Evolutionary conservation across 768 basidiomycete genomes (phyloP).

Genomic region (Coprinopsis sp.): DNA sequence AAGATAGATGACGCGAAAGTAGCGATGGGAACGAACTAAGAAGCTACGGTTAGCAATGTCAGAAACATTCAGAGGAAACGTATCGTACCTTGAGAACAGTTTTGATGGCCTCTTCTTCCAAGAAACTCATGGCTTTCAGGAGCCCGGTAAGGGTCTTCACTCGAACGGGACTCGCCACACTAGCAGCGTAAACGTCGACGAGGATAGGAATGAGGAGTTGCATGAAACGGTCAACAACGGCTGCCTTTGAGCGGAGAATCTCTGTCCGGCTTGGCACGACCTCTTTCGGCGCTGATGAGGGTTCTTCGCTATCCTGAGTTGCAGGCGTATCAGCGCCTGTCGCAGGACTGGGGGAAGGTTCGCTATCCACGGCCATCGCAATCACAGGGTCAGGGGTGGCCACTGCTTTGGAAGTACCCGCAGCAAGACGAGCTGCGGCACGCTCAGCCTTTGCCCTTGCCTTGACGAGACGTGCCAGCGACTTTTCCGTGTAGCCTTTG

Average conservation of each 20-base stretch:
- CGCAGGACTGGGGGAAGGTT: conserved; percentile 17
- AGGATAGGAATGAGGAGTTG: conserved; percentile 87
- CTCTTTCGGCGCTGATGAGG: conserved; percentile 29
- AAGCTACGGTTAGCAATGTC: conserved; percentile 9
- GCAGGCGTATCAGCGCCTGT: conserved; percentile 25
- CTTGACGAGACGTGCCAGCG: conserved; percentile 69
- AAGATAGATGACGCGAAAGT: conserved; percentile 93
- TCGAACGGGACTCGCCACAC: conserved; percentile 82
- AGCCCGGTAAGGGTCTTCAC: conserved; percentile 85
- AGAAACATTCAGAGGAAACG: conserved; percentile 1
- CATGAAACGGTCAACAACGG: conserved; percentile 82
- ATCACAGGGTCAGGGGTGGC: conserved; percentile 14
- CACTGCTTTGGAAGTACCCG: conserved; percentile 24
- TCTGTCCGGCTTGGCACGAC: conserved; percentile 58
- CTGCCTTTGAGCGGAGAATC: conserved; percentile 66
- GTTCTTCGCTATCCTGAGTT: conserved; percentile 41
- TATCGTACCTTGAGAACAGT: conserved; percentile 68
- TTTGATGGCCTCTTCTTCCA: conserved; percentile 71
- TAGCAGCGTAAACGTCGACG: conserved; percentile 99
- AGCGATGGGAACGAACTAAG: conserved; percentile 87
- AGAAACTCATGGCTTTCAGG: conserved; percentile 87
- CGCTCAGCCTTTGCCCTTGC: conserved; percentile 81
- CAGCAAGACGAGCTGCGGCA: conserved; percentile 60
- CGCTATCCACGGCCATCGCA: not conserved
- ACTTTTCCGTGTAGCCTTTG: conserved; percentile 85